phyloP scores from a whole-genome alignment of 2,329 filamentous ascomycete species.

The Alternaria burnsii region DNA sequence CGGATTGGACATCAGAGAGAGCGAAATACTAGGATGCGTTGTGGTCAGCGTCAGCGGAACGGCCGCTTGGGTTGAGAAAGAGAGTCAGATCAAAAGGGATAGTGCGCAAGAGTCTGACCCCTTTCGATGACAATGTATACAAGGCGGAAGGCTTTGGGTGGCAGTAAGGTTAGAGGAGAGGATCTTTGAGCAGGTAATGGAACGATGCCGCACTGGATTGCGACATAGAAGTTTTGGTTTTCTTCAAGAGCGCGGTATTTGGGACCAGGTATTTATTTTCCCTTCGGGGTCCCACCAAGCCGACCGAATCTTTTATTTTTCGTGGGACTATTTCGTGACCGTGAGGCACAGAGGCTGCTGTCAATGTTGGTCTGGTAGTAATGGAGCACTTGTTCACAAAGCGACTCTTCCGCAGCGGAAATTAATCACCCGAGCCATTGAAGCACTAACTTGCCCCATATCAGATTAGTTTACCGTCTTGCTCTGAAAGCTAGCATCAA shows the following conservation, averaged over 20 bases:
- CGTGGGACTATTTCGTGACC: background rate
- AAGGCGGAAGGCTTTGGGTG: background rate
- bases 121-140: conserved; percentile 7
- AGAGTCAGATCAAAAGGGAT: conserved; percentile 28
- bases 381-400: background rate
- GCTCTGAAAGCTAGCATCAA: background rate
- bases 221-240: background rate
- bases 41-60: conserved; percentile 47
- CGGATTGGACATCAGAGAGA: conserved; percentile 42
- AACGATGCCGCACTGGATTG: background rate
- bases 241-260: background rate
- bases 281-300: background rate
- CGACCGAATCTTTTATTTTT: background rate
- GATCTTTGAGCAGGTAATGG: background rate
- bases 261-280: background rate
- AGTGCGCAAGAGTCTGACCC: conserved; percentile 31
- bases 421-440: background rate
- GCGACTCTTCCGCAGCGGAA: background rate
- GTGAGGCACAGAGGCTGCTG: background rate
- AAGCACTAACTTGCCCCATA: background rate
- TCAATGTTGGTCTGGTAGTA: background rate
- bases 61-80: conserved; percentile 41
- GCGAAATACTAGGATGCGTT: conserved; percentile 45
- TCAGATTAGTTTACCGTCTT: background rate
- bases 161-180: background rate